phyloP scores from a whole-genome alignment of 106 monocot genomes.

The Amphibolis antarctica region DNA sequence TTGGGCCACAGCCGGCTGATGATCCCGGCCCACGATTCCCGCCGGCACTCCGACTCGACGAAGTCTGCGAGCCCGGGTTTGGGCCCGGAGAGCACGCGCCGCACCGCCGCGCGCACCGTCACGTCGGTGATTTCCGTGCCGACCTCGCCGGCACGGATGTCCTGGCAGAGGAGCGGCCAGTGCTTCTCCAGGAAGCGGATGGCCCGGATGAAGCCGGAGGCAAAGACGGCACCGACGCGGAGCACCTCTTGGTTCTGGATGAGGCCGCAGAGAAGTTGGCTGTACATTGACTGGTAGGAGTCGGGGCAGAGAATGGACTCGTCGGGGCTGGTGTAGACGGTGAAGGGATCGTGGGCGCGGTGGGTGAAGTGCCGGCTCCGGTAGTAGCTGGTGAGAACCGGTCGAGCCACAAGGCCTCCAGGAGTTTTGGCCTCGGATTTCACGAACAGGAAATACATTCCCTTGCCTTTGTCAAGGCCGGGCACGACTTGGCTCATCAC shows the following conservation, averaged over 20 bases:
- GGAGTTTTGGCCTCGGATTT: slow-evolving; percentile 72
- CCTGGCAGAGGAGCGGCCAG: slow-evolving; percentile 55
- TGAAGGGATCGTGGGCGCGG: slow-evolving; percentile 50
- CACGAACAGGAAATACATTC: slow-evolving; percentile 70
- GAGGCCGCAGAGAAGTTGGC: slow-evolving; percentile 74
- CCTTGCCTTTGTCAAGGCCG: slow-evolving; percentile 68
- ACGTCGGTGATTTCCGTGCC: slow-evolving; percentile 42
- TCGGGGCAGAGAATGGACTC: slow-evolving; percentile 70
- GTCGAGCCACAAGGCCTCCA: slow-evolving; percentile 61
- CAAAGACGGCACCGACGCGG: slow-evolving; percentile 84
- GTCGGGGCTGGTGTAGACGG: slow-evolving; percentile 61
- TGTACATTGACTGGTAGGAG: slow-evolving; percentile 86
- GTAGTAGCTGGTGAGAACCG: slow-evolving; percentile 89
- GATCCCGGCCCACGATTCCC: slow-evolving; percentile 50
- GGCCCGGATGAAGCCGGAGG: slow-evolving; percentile 81
- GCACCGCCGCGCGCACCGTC: slow-evolving; percentile 41
- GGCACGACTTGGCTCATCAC: slow-evolving; percentile 64
- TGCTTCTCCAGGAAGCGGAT: slow-evolving; percentile 62
- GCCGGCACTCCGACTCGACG: slow-evolving; percentile 47
- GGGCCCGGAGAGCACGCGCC: slow-evolving; percentile 24
- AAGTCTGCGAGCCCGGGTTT: slow-evolving; percentile 37
- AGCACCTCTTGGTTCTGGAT: slow-evolving; percentile 45
- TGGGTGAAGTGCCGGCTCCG: slow-evolving; percentile 65
- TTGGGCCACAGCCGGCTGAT: slow-evolving; percentile 69
- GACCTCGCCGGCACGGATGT: slow-evolving; percentile 45